Evolutionary conservation across 345 rosid genomes (phyloP), one percentile per base, ranked within the genome.

Genomic region (Physaria fendleri): DNA sequence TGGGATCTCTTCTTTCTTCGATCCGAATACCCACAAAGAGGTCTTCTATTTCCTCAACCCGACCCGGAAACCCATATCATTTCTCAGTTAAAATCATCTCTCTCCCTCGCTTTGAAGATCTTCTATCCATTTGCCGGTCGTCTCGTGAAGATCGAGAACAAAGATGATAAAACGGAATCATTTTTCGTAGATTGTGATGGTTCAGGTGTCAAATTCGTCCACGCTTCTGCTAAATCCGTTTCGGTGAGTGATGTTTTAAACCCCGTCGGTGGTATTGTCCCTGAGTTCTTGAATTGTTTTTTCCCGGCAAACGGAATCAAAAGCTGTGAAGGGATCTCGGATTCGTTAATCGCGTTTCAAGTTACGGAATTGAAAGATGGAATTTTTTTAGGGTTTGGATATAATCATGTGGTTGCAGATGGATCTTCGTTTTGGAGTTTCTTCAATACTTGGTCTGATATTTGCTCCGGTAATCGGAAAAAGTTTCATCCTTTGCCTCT

Each of bases 361-460:
- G 66, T 67, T 5, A 77, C 81, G 2, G 74, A 77, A 33, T 37
- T 73, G 21, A 47, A 17, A 0, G 74, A 74, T 55, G 81, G 81
- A 17, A 44, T 74, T 9, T 77, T 69, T 9, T 5, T 77, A 3
- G 76, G 65, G 2, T 57, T 35, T 45, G 63, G 65, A 3, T 38
- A 37, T 5, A 77, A 71, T 7, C 81, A 77, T 23, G 3, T 35
- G 14, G 57, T 68, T 14, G 74, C 35, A 0, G 81, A 77, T 42
- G 78, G 78, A 10, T 22, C 70, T 5, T 70, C 76, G 0, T 77
- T 74, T 4, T 77, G 76, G 81, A 49, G 42, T 41, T 77, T 77
- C 45, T 40, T 74, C 28, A 77, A 77, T 2, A 63, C 74, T 33
- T 76, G 79, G 79, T 67, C 79, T 24, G 56, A 71, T 34, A 76